These are phyloP conservation scores for Micromonas pusilla DNA, from an alignment of 139 green algal genomes.

Conservation along the genomic window DNA sequence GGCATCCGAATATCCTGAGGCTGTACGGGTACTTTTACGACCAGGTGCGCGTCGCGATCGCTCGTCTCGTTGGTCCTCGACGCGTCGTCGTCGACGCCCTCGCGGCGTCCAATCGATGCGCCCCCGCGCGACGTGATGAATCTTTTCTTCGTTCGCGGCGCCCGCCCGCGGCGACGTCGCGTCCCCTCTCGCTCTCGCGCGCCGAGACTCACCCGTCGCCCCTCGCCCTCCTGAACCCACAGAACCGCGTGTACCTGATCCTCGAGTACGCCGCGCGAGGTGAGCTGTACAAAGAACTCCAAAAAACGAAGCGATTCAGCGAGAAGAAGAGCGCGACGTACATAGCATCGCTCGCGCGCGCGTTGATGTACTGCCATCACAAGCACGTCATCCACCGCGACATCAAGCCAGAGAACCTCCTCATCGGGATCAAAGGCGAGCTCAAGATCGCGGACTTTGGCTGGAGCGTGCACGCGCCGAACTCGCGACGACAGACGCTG, in stretches of 20 bases:
- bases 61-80: not conserved
- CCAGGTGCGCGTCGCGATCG: constrained; percentile 47
- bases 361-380: constrained; percentile 89
- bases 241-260: constrained; percentile 92
- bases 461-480: constrained; percentile 93
- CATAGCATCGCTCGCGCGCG: constrained; percentile 57
- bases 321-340: constrained; percentile 79
- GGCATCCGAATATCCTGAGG: constrained; percentile 95
- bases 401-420: constrained; percentile 98
- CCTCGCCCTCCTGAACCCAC: constrained; percentile 10
- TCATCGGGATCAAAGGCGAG: constrained; percentile 81
- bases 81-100: not conserved
- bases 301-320: constrained; percentile 64
- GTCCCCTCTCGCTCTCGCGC: too few species aligned
- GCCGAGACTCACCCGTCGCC: not conserved
- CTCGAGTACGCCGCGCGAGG: constrained; percentile 87
- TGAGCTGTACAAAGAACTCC: constrained; percentile 96
- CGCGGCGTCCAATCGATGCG: not conserved
- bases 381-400: constrained; percentile 99
- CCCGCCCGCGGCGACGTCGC: too few species aligned
- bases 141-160: not conserved
- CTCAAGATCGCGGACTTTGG: constrained; percentile 99
- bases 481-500: constrained; percentile 80
- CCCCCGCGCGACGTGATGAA: not conserved
- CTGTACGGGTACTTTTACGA: constrained; percentile 98